Evolutionary conservation across 2,329 filamentous ascomycete species (phyloP).

Genomic region (Didymella arachidicola): DNA sequence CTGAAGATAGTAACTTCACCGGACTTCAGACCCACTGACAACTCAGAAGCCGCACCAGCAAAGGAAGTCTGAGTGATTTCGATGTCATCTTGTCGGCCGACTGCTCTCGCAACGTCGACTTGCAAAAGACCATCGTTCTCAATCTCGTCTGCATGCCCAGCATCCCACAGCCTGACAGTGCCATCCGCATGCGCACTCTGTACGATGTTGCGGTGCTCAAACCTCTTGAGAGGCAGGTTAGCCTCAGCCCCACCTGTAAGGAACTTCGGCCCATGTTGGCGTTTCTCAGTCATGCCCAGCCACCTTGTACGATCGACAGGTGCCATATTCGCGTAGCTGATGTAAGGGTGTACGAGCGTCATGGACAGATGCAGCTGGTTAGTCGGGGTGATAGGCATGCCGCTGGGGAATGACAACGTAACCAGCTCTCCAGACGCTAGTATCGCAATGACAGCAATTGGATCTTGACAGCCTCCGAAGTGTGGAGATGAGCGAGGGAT

Average conservation of each 20-base stretch:
- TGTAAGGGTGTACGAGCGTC: slow-evolving; percentile 88
- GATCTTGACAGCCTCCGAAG: slow-evolving; percentile 87
- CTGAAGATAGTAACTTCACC: slow-evolving; percentile 89
- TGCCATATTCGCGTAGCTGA: slow-evolving; percentile 75
- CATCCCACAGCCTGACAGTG: slow-evolving; percentile 91
- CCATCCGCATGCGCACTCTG: slow-evolving; percentile 90
- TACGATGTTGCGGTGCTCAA: slow-evolving; percentile 83
- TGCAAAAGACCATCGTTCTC: slow-evolving; percentile 85
- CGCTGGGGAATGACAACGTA: slow-evolving; percentile 90
- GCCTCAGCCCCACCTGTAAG: slow-evolving; percentile 81
- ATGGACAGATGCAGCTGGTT: slow-evolving; percentile 91
- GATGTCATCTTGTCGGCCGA: slow-evolving; percentile 79
- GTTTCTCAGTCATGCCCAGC: slow-evolving; percentile 88
- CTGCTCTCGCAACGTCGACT: slow-evolving; percentile 82
- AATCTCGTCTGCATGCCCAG: slow-evolving; percentile 89
- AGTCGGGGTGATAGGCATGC: slow-evolving; percentile 87
- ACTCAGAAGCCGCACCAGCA: slow-evolving; percentile 80
- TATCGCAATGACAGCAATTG: slow-evolving; percentile 81
- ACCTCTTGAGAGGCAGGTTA: slow-evolving; percentile 73
- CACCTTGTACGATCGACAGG: slow-evolving; percentile 80
- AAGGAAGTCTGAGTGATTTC: slow-evolving; percentile 82
- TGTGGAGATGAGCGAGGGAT: slow-evolving; percentile 85
- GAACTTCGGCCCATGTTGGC: slow-evolving; percentile 78
- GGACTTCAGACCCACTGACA: slow-evolving; percentile 79
- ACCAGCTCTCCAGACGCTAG: slow-evolving; percentile 87